Evolutionary conservation across 257 asterid genomes (phyloP), one percentile per base, ranked within the genome.

Genomic region (Forsythia viridissima): DNA sequence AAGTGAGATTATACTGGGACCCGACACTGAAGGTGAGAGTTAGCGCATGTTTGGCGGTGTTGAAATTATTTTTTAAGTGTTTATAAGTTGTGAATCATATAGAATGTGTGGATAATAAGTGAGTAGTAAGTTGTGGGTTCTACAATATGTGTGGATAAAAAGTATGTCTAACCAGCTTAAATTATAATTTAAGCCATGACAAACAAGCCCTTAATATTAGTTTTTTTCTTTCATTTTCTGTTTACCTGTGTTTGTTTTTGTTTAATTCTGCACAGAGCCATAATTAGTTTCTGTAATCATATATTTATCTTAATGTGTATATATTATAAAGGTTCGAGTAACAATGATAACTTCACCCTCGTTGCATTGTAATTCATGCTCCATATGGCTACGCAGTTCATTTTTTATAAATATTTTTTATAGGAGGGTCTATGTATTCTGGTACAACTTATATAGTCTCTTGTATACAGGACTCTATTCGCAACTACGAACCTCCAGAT

Each of bases 1-100:
- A 82, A 90, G 96, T 79, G 97, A 95, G 86, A 93, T 93, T 66
- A 83, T 87, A 74, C 91, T 90, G 43, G 92, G 98, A 63, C 86
- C 91, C 21, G 85, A 81, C 70, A 81, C 85, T 72, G 87, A 91
- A 77, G 97, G 96, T 88, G 80, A 89, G 83, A 57, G 72, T 30
- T 30, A 30, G 34, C 34, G 34, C 34, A 30, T 30, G 34, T 30
- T 30, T 30, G 34, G 34, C 34, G 34, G 34, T 30, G 34, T 30
- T 30, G 34, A 30, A 30, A 30, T 30, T 30, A 30, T 30, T 30
- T 30, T 30, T 30, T 30, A 30, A 30, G 34, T 30, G 34, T 1
- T 30, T 30, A 30, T 30, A 30, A 30, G 34, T 1, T 30, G 34
- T 30, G 34, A 30, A 1, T 30, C 34, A 1, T 30, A 30, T 1